Evolutionary conservation across 305 asterid species (phyloP).

Genomic region (Plantago rigida): DNA sequence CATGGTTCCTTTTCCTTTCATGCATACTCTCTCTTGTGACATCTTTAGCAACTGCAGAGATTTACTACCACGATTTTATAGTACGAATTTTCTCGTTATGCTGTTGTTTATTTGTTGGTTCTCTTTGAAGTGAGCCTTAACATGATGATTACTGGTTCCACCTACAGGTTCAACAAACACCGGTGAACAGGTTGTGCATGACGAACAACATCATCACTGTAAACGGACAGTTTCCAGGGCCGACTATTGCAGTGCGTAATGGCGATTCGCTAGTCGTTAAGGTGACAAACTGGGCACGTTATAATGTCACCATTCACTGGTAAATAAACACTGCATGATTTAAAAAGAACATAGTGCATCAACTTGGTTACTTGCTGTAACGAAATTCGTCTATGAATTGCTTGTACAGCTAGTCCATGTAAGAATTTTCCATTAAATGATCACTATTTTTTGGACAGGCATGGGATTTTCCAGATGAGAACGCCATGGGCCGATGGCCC

Average conservation of each 20-base stretch:
- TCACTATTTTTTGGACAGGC: conserved; percentile 28
- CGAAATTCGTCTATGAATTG: not conserved
- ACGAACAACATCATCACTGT: conserved; percentile 39
- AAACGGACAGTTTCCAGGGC: conserved; percentile 53
- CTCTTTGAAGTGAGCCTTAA: not conserved
- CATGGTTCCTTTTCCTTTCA: conserved; percentile 13
- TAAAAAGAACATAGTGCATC: not conserved
- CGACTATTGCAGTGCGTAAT: conserved; percentile 31
- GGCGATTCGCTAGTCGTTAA: conserved; percentile 37
- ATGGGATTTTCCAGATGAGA: conserved; percentile 42
- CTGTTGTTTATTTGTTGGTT: not conserved
- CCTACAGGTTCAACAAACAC: conserved; percentile 33
- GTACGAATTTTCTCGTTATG: conserved; percentile 15
- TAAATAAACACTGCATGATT: conserved; percentile 1
- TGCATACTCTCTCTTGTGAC: conserved; percentile 6
- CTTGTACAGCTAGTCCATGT: not conserved
- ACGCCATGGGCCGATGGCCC: conserved; percentile 55
- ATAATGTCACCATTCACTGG: conserved; percentile 47
- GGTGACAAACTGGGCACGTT: conserved; percentile 36
- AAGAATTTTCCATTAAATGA: not conserved
- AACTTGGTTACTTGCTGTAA: too few species aligned
- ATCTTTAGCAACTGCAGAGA: conserved; percentile 15
- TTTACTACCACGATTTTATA: conserved; percentile 34
- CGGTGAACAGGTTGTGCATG: conserved; percentile 44
- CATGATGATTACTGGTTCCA: not conserved